Evolutionary conservation across 1,284 basidiomycete species (phyloP).

Genomic region (Inonotus obliquus): DNA sequence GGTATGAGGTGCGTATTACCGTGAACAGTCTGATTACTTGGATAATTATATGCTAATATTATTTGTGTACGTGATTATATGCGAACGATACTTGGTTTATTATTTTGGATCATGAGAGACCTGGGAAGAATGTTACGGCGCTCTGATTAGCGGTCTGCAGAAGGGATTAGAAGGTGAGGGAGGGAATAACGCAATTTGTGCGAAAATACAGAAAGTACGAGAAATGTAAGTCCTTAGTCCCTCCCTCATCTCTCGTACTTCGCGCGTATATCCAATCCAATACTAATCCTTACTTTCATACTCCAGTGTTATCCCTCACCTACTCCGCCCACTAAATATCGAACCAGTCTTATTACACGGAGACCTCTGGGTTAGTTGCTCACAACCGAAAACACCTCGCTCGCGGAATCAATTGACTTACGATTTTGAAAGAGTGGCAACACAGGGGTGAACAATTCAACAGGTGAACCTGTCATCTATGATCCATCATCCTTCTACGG

Average conservation of each 20-base stretch:
- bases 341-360: constrained; percentile 80
- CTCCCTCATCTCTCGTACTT: not conserved
- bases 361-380: constrained; percentile 70
- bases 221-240: constrained; percentile 42
- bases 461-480: constrained; percentile 66
- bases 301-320: constrained; percentile 68
- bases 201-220: constrained; percentile 52
- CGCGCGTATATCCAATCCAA: not conserved
- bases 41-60: not conserved
- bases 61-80: not conserved
- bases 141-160: constrained; percentile 65
- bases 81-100: not conserved
- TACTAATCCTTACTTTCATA: not conserved
- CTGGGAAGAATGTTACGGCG: constrained; percentile 70
- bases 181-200: constrained; percentile 42
- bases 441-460: constrained; percentile 52
- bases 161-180: constrained; percentile 46
- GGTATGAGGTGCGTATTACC: constrained; percentile 35
- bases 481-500: constrained; percentile 84
- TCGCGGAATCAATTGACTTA: constrained; percentile 20
- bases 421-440: constrained; percentile 61
- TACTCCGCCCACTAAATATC: constrained; percentile 58
- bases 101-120: constrained; percentile 35
- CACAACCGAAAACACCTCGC: constrained; percentile 17
- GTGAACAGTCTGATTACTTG: not conserved